Percentiles rank a stretch among this genome's conserved stretches.
Evolutionary conservation across 768 basidiomycete species (phyloP).

Genomic region (Kwoniella dendrophila): DNA sequence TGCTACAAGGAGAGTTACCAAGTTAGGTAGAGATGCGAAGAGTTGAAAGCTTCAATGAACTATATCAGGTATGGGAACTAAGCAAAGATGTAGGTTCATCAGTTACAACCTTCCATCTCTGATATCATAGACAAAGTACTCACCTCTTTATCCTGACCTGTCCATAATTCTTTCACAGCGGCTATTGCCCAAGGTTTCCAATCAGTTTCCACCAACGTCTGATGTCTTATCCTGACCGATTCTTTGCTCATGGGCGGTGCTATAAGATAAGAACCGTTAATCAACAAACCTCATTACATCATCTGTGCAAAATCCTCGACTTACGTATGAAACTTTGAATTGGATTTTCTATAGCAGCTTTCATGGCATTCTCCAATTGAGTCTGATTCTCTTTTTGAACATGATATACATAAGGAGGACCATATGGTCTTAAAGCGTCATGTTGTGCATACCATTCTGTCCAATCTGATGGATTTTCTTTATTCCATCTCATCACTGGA

Average conservation of each 20-base stretch:
- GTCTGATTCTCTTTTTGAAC: slow-evolving; percentile 32
- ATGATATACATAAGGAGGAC: slow-evolving; percentile 47
- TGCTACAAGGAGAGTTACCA: slow-evolving; percentile 1
- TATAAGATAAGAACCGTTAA: neutral
- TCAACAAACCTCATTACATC: neutral
- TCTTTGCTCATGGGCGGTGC: slow-evolving; percentile 24
- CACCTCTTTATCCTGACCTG: slow-evolving; percentile 19
- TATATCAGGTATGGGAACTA: slow-evolving; percentile 4
- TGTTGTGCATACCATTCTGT: slow-evolving; percentile 45
- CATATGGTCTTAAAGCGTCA: slow-evolving; percentile 30
- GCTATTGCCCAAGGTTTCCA: slow-evolving; percentile 20
- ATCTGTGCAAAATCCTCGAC: neutral
- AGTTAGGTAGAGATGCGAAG: neutral
- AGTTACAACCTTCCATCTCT: neutral
- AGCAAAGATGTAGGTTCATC: neutral
- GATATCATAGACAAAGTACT: neutral
- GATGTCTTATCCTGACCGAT: slow-evolving; percentile 21
- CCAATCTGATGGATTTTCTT: slow-evolving; percentile 37
- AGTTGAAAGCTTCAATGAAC: neutral
- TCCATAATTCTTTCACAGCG: slow-evolving; percentile 12
- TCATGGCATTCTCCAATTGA: slow-evolving; percentile 26
- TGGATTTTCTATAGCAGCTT: slow-evolving; percentile 27
- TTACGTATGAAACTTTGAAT: slow-evolving; percentile 30
- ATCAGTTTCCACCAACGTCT: slow-evolving; percentile 27
- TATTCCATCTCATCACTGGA: slow-evolving; percentile 42